phyloP scores from a whole-genome alignment of 2,329 filamentous ascomycete genomes.

The Shiraia sp. region DNA sequence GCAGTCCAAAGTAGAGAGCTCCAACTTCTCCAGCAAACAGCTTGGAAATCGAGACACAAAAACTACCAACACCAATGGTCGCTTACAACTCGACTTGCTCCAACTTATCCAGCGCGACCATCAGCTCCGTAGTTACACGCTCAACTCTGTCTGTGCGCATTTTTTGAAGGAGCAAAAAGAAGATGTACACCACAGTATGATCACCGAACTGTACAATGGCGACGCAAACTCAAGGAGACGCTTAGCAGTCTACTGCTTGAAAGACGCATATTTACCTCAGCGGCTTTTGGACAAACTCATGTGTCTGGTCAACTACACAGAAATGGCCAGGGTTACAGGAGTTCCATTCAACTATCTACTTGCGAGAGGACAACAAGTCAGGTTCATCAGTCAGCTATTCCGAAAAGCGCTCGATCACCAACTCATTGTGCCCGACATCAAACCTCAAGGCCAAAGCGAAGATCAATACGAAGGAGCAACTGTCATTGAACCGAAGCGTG shows the following conservation, averaged over 20 bases:
- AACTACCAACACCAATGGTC: conserved; percentile 89
- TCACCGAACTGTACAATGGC: conserved; percentile 96
- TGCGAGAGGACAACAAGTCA: conserved; percentile 91
- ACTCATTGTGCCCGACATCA: conserved; percentile 88
- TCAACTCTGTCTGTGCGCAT: conserved; percentile 94
- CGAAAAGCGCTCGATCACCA: conserved; percentile 92
- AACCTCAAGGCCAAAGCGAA: conserved; percentile 65
- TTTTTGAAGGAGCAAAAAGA: conserved; percentile 98
- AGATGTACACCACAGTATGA: conserved; percentile 99
- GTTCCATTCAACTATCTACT: conserved; percentile 96
- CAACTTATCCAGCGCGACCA: conserved; percentile 94
- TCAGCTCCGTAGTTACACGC: conserved; percentile 91
- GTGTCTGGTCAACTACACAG: conserved; percentile 97
- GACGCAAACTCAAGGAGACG: conserved; percentile 89
- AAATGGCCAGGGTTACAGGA: conserved; percentile 99
- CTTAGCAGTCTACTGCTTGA: conserved; percentile 92
- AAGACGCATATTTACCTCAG: conserved; percentile 95
- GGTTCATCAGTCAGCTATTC: conserved; percentile 96
- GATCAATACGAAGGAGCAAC: conserved; percentile 98
- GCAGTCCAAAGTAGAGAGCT: conserved; percentile 72
- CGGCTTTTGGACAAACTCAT: conserved; percentile 96
- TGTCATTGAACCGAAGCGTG: conserved; percentile 91
- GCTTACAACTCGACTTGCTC: conserved; percentile 90
- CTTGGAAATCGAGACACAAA: conserved; percentile 97
- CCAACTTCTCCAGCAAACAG: conserved; percentile 95